Evolutionary conservation across 2,329 filamentous ascomycete species (phyloP).

Genomic region (Pyrenophora graminea): DNA sequence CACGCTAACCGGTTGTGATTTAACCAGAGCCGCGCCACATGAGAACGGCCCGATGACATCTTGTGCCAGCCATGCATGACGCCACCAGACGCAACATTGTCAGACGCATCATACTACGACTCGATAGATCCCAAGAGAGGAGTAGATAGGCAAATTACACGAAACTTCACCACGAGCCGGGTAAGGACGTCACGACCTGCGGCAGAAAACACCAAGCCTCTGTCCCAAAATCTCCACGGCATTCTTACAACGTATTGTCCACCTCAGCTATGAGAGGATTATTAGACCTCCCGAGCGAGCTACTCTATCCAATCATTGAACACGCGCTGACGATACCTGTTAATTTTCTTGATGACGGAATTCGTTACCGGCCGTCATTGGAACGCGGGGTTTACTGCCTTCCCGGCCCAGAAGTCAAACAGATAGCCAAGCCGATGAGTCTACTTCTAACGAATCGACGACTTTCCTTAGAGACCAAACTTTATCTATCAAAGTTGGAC

Average conservation of each 20-base stretch:
- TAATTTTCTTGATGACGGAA: neutral
- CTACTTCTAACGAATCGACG: slow-evolving; percentile 8
- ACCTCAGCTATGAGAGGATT: slow-evolving; percentile 10
- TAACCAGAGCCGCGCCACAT: slow-evolving; percentile 17
- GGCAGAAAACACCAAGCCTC: neutral
- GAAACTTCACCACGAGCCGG: neutral
- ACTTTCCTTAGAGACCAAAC: slow-evolving; percentile 9
- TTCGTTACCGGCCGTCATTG: neutral
- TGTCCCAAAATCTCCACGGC: neutral
- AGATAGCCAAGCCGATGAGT: neutral
- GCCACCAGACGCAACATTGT: neutral
- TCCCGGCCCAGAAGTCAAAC: neutral
- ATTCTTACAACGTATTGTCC: neutral
- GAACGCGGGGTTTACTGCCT: neutral
- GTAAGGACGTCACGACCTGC: neutral
- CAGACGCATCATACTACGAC: neutral
- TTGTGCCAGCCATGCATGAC: neutral
- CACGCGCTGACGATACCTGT: slow-evolving; percentile 2
- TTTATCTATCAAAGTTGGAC: slow-evolving; percentile 9
- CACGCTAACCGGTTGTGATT: slow-evolving; percentile 18
- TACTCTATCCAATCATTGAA: slow-evolving; percentile 14
- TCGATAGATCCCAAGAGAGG: neutral
- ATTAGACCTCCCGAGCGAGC: slow-evolving; percentile 15
- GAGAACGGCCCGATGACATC: neutral
- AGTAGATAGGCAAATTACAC: neutral